phyloP scores from a whole-genome alignment of 2,329 filamentous ascomycete genomes.

The Arthrinium puccinioides region DNA sequence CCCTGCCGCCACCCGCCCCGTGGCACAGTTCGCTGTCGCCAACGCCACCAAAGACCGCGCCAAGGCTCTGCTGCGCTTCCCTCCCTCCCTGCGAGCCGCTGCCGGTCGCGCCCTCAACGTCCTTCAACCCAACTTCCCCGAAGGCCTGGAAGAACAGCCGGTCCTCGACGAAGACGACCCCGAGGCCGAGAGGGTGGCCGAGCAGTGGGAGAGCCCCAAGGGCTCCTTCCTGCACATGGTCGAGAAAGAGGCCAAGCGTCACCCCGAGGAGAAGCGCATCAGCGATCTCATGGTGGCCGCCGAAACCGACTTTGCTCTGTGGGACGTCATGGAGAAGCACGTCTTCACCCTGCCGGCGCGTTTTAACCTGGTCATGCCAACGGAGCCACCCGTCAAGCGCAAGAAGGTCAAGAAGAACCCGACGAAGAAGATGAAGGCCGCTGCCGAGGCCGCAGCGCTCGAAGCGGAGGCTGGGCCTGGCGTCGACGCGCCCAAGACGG shows the following conservation, averaged over 20 bases:
- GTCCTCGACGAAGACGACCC: slow-evolving; percentile 2
- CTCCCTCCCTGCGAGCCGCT: slow-evolving; percentile 29
- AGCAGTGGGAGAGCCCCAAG: slow-evolving; percentile 14
- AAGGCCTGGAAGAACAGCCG: not conserved
- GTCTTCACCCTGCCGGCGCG: slow-evolving; percentile 55
- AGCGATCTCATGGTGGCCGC: slow-evolving; percentile 46
- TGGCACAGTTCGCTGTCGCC: slow-evolving; percentile 10
- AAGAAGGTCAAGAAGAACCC: slow-evolving; percentile 6
- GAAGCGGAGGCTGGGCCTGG: not conserved
- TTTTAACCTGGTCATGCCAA: slow-evolving; percentile 39
- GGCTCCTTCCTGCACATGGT: slow-evolving; percentile 15
- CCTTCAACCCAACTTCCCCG: slow-evolving; percentile 14
- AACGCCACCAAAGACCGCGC: slow-evolving; percentile 22
- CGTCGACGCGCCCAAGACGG: not conserved
- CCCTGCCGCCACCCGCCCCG: slow-evolving; percentile 8
- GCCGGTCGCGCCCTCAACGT: slow-evolving; percentile 30
- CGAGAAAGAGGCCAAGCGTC: slow-evolving; percentile 31
- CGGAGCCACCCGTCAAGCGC: not conserved
- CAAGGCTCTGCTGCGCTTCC: slow-evolving; percentile 30
- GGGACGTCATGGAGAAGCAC: slow-evolving; percentile 58
- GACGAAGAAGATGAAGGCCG: slow-evolving; percentile 8
- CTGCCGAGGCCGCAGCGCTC: slow-evolving; percentile 1
- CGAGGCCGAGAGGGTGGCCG: not conserved
- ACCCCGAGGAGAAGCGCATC: slow-evolving; percentile 43
- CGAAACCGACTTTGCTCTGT: slow-evolving; percentile 55